Percentiles rank a stretch among this genome's conserved stretches.
Conservation (phyloP, 768 basidiomycete species). For the Nidularia sp. region DNA sequence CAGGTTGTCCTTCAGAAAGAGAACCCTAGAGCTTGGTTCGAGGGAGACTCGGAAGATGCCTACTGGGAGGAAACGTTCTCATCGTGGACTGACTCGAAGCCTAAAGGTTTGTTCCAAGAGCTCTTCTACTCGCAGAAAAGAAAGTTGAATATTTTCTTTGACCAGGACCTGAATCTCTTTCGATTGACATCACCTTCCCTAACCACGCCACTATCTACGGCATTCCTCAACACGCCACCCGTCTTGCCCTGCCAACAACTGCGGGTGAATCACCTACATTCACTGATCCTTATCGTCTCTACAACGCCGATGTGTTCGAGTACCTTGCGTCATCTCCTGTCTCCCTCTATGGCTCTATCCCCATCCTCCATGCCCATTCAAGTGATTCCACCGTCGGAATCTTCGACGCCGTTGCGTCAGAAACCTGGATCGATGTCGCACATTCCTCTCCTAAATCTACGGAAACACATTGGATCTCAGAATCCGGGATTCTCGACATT, state of each 20-base stretch:
- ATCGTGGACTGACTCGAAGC: constrained; percentile 90
- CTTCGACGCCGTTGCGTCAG: constrained; percentile 83
- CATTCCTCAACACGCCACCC: constrained; percentile 94
- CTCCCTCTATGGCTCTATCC: constrained; percentile 89
- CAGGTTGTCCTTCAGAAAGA: constrained; percentile 51
- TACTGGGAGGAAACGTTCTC: constrained; percentile 89
- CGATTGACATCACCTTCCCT: constrained; percentile 91
- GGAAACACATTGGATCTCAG: constrained; percentile 95
- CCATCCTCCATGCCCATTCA: constrained; percentile 91
- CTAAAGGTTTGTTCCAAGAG: constrained; percentile 67
- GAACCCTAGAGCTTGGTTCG: constrained; percentile 75
- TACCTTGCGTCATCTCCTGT: constrained; percentile 78
- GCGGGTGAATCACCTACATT: constrained; percentile 73
- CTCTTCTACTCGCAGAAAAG: background rate
- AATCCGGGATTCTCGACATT: constrained; percentile 93
- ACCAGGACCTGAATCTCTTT: constrained; percentile 92
- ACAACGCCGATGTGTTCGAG: constrained; percentile 95
- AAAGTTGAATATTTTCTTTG: constrained; percentile 1
- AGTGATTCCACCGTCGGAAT: constrained; percentile 84
- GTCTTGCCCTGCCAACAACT: constrained; percentile 84
- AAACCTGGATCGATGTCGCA: constrained; percentile 92
- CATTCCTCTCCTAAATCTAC: constrained; percentile 67
- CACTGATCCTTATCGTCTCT: constrained; percentile 90
- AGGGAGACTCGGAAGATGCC: constrained; percentile 78
- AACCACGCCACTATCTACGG: constrained; percentile 90